Evolutionary conservation across 2,329 filamentous ascomycete species (phyloP), one percentile per base, ranked within the genome.

Genomic region (Clonostachys byssicola): DNA sequence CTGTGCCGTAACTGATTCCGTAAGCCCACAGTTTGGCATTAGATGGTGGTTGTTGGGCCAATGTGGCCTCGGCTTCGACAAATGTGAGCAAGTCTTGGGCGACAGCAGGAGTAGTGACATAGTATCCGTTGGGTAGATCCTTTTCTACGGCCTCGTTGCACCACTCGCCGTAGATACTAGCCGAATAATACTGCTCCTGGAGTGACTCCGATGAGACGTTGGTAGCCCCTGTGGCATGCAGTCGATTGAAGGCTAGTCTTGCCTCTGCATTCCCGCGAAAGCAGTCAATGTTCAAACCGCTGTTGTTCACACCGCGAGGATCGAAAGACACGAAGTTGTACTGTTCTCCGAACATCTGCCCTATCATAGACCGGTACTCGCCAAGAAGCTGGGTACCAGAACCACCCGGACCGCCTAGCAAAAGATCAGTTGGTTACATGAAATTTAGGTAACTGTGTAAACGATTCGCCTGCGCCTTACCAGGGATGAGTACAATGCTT

Each of bases 241-340:
- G 40, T 43, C 50, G 49, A 38, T 36, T 54, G 44, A 64, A 64
- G 20, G 56, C 52, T 42, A 13, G 20, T 51, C 59, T 55, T 52
- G 60, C 60, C 46, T 60, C 56, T 38, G 45, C 17, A 42, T 61
- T 59, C 3, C 55, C 56, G 0, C 53, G 54, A 50, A 65, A 65
- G 49, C 61, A 65, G 50, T 62, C 56, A 36, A 64, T 47, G 18
- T 16, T 41, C 35, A 47, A 49, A 4, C 56, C 59, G 51, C 60
- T 67, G 52, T 65, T 64, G 47, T 62, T 62, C 34, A 70, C 64
- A 9, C 67, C 67, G 34, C 68, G 65, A 51, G 68, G 67, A 49
- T 71, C 68, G 53, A 66, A 72, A 39, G 64, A 67, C 49, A 71
- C 60, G 43, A 67, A 54, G 56, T 70, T 70, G 55, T 70, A 70